Conservation (phyloP, 2,329 filamentous ascomycete genomes). For the Pseudogymnoascus sp. region DNA sequence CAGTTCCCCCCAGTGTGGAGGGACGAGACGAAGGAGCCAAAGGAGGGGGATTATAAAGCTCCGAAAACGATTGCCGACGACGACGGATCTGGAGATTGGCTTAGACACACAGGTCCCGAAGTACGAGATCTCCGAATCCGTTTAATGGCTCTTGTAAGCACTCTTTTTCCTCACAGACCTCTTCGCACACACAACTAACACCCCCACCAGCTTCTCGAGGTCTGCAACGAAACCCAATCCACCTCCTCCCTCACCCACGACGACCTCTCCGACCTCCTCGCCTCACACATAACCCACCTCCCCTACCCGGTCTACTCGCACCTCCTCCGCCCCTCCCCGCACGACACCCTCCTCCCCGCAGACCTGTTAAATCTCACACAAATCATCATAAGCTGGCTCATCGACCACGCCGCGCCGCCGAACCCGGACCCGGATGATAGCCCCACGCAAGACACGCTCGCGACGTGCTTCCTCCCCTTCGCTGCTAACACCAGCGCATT, state of each 20-base stretch:
- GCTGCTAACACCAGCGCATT: conserved; percentile 39
- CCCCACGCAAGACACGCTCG: conserved; percentile 42
- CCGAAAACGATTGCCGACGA: not conserved
- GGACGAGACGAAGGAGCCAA: conserved; percentile 49
- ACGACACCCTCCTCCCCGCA: conserved; percentile 24
- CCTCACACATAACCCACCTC: conserved; percentile 32
- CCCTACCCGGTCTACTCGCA: conserved; percentile 31
- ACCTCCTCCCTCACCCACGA: conserved; percentile 38
- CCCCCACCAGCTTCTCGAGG: conserved; percentile 21
- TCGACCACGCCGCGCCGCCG: conserved; percentile 30
- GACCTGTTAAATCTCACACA: conserved; percentile 44
- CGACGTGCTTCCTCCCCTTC: conserved; percentile 45
- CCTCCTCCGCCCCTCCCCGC: conserved; percentile 31
- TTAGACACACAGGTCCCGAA: conserved; percentile 17
- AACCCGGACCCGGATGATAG: conserved; percentile 32
- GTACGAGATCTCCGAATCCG: conserved; percentile 25
- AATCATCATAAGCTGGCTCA: conserved; percentile 41
- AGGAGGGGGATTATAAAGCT: conserved; percentile 33
- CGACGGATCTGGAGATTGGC: not conserved
- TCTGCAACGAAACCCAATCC: conserved; percentile 26
- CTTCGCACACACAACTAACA: conserved; percentile 5
- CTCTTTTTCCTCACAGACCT: no score
- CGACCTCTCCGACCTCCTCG: conserved; percentile 41
- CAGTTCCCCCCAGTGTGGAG: conserved; percentile 47
- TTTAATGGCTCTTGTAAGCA: conserved; percentile 23